Evolutionary conservation across 192 early-diverging fungal species (phyloP).

Genomic region (Chytriomyces sp.): DNA sequence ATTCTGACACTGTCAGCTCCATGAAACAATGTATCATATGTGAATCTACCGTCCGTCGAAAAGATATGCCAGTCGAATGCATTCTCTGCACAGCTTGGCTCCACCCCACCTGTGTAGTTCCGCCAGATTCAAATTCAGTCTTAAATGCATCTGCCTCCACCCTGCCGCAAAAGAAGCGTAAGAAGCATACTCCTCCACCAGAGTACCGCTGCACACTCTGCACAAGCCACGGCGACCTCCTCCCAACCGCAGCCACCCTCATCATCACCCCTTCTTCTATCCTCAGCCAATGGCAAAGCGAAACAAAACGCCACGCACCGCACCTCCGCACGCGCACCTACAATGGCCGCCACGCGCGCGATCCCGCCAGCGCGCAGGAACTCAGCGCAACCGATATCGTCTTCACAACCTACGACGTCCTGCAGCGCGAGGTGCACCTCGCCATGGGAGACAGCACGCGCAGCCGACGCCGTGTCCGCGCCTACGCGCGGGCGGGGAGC

Average conservation of each 20-base stretch:
- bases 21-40: neutral
- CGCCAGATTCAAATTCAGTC: neutral
- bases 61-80: no score
- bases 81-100: neutral
- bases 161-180: neutral
- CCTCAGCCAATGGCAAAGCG: conserved; percentile 65
- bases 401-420: conserved; percentile 59
- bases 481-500: conserved; percentile 41
- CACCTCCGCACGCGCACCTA: conserved; percentile 45
- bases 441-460: conserved; percentile 44
- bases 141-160: neutral
- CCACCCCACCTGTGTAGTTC: neutral
- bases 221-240: neutral
- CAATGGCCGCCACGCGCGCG: conserved; percentile 31
- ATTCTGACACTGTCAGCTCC: neutral
- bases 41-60: neutral
- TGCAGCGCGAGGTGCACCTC: conserved; percentile 58
- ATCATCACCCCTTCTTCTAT: conserved; percentile 67
- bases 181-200: neutral
- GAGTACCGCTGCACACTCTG: neutral
- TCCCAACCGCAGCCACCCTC: conserved; percentile 50
- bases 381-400: conserved; percentile 57
- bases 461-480: conserved; percentile 36
- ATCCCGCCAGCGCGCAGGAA: conserved; percentile 16
- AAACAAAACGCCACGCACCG: conserved; percentile 59